These are phyloP conservation scores for Hymenoscyphus scutula DNA, from an alignment of 2,329 filamentous ascomycete genomes.

Conservation along the genomic window DNA sequence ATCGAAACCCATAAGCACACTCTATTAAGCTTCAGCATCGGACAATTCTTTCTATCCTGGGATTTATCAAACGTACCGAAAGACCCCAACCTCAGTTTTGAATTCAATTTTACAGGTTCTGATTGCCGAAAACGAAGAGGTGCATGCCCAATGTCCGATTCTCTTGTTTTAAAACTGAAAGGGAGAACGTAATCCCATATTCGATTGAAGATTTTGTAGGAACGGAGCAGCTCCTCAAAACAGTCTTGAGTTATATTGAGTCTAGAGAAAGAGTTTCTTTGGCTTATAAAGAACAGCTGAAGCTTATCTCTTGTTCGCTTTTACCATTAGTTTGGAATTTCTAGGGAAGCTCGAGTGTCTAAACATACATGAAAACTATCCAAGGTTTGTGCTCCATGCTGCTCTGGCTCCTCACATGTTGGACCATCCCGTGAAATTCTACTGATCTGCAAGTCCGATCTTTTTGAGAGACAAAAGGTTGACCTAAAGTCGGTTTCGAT, in stretches of 20 bases:
- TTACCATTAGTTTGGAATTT: too few species aligned
- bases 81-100: background rate
- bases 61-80: conserved; percentile 14
- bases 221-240: conserved; percentile 11
- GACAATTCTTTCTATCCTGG: background rate
- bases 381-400: too few species aligned
- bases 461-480: too few species aligned
- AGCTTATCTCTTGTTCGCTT: background rate
- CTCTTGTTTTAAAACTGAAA: conserved; percentile 21
- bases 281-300: conserved; percentile 20
- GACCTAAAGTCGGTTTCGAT: too few species aligned
- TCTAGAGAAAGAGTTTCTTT: conserved; percentile 18
- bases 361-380: too few species aligned
- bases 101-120: background rate
- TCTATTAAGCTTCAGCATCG: conserved; percentile 10
- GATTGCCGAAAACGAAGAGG: conserved; percentile 17
- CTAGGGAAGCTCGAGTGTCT: too few species aligned
- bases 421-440: too few species aligned
- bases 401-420: too few species aligned
- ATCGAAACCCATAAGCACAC: conserved; percentile 22
- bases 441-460: too few species aligned
- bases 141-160: conserved; percentile 17
- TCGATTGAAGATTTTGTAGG: conserved; percentile 14
- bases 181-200: conserved; percentile 23
- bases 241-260: conserved; percentile 16